Conservation (phyloP, 2,329 filamentous ascomycete species). For the Chaetomiaceae sp. region DNA sequence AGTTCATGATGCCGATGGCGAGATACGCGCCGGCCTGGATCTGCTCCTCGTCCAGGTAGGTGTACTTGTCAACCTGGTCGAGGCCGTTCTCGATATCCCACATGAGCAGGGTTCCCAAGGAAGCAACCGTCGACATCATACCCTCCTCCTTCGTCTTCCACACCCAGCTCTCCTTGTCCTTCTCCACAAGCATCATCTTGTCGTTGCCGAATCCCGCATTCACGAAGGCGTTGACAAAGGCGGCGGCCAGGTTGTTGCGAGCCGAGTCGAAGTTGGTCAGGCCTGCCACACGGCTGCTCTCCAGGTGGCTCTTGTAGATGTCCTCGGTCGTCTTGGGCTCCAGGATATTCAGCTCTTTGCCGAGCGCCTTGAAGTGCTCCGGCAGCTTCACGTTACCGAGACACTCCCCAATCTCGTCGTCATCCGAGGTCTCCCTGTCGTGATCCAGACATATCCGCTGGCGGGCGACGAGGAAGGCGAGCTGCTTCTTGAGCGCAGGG, state of each 20-base stretch:
- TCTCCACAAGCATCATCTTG: constrained; percentile 93
- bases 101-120: constrained; percentile 81
- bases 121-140: constrained; percentile 94
- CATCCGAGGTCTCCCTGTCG: constrained; percentile 59
- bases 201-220: constrained; percentile 94
- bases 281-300: constrained; percentile 87
- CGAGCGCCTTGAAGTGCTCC: constrained; percentile 89
- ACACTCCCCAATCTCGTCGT: constrained; percentile 73
- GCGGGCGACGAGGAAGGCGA: constrained; percentile 86
- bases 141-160: constrained; percentile 99
- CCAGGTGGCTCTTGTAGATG: constrained; percentile 98
- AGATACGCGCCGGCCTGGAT: constrained; percentile 90
- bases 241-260: constrained; percentile 89
- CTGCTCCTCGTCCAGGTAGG: constrained; percentile 72
- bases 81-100: constrained; percentile 93
- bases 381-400: constrained; percentile 83
- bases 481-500: constrained; percentile 80
- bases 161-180: constrained; percentile 88
- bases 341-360: constrained; percentile 92
- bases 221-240: constrained; percentile 94
- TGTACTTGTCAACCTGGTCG: constrained; percentile 92
- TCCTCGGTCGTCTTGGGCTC: constrained; percentile 97
- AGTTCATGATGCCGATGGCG: constrained; percentile 93
- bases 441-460: constrained; percentile 83
- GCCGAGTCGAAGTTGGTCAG: constrained; percentile 95